Evolutionary conservation across 179 eudicot species (phyloP).

Genomic region (Beta macrorhiza): DNA sequence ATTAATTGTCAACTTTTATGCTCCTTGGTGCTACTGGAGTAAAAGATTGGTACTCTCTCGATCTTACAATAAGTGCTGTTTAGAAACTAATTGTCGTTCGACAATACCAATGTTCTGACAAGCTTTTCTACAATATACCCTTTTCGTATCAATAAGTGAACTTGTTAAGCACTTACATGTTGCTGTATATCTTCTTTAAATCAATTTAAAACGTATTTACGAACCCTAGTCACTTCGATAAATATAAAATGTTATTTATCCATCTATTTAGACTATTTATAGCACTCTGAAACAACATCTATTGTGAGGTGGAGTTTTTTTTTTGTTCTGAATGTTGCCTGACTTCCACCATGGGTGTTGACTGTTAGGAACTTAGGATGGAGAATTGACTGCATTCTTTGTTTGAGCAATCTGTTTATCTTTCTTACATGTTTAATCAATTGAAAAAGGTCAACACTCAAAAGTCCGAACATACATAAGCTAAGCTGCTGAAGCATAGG

Average conservation of each 20-base stretch:
- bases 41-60: conserved; percentile 60
- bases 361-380: background rate
- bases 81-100: background rate
- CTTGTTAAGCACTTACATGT: background rate
- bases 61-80: background rate
- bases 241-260: background rate
- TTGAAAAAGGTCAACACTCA: background rate
- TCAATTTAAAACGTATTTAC: background rate
- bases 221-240: background rate
- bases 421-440: background rate
- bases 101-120: background rate
- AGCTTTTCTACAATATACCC: background rate
- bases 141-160: background rate
- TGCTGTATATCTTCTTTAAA: background rate
- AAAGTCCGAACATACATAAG: background rate
- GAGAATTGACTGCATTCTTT: background rate
- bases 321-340: background rate
- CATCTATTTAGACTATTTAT: background rate
- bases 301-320: background rate
- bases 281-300: background rate
- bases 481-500: background rate
- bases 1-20: conserved; percentile 85
- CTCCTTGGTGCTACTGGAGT: conserved; percentile 99
- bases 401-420: background rate
- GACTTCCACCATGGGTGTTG: background rate